Conservation (phyloP, 148 eudicot species). For the Suaeda aralocaspica region DNA sequence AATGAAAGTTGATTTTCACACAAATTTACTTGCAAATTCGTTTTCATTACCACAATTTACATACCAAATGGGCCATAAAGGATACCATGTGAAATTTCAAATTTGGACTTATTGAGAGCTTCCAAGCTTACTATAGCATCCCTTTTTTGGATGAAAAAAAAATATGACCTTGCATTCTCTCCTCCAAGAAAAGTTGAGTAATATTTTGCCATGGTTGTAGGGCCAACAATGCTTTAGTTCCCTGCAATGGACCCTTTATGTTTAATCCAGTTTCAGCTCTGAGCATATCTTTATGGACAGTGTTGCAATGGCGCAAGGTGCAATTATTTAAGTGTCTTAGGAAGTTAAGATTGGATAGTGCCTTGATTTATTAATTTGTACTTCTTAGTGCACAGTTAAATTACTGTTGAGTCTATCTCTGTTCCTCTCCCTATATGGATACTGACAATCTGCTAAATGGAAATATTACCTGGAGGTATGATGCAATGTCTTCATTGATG, state of each 20-base stretch:
- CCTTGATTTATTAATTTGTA: no score
- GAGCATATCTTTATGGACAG: background rate
- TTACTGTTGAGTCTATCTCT: background rate
- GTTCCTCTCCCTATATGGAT: background rate
- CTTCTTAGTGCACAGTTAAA: background rate
- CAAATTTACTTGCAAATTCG: no score
- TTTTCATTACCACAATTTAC: no score
- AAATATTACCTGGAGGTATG: background rate
- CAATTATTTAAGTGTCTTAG: background rate
- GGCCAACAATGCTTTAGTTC: background rate
- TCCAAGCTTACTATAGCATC: no score
- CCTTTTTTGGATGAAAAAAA: no score
- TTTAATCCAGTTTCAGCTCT: background rate
- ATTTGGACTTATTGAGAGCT: no score
- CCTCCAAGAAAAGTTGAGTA: no score
- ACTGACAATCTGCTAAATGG: background rate
- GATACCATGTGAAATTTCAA: no score
- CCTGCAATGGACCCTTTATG: background rate
- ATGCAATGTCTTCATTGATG: background rate
- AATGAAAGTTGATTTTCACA: no score
- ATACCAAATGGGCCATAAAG: no score
- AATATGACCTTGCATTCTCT: no score
- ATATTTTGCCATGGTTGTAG: no score
- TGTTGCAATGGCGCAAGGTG: background rate
- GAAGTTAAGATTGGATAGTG: background rate